These are phyloP conservation scores for Dysphania ambrosioides DNA, from an alignment of 148 eudicot genomes.

Conservation along the genomic window DNA sequence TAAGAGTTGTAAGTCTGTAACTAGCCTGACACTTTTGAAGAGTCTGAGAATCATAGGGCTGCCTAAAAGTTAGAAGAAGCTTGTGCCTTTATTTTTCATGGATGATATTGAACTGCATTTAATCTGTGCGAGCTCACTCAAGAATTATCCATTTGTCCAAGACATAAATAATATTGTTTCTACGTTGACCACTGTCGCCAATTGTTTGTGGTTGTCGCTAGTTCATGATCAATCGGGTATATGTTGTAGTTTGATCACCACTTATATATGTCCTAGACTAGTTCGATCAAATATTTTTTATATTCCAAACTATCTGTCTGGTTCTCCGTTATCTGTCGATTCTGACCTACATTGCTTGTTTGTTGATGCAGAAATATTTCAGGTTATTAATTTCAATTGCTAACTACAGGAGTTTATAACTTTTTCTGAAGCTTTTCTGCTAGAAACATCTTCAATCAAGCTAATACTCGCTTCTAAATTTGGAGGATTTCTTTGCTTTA, in stretches of 20 bases:
- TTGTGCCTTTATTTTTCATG: neutral
- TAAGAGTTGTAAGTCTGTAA: too few species aligned
- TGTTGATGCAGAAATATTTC: conserved; percentile 2
- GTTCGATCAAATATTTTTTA: neutral
- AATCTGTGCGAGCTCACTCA: neutral
- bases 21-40: neutral
- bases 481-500: neutral
- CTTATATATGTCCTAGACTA: neutral
- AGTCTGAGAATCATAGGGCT: neutral
- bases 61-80: neutral
- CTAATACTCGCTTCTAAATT: neutral
- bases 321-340: neutral
- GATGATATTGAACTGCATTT: neutral
- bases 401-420: neutral
- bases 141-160: neutral
- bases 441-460: conserved; percentile 2
- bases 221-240: neutral
- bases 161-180: neutral
- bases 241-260: neutral
- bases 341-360: neutral
- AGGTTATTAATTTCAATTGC: neutral
- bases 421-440: conserved; percentile 5
- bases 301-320: neutral
- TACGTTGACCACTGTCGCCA: neutral
- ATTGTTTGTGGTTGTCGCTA: neutral